Conservation (phyloP, 2,329 filamentous ascomycete species). For the Rhynchosporium secalis region DNA sequence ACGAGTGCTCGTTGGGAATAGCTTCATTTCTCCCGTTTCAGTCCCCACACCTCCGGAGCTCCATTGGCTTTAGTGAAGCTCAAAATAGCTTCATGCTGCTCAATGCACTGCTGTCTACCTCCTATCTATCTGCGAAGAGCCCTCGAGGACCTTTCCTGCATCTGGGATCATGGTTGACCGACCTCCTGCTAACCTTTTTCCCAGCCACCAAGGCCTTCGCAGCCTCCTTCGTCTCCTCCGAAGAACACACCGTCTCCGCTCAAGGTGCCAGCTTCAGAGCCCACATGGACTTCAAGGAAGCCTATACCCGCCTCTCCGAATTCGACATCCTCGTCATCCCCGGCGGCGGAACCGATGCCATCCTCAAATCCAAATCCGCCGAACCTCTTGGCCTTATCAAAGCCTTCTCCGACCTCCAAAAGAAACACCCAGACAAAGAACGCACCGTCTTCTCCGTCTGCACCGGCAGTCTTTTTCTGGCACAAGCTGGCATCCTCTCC, state of each 20-base stretch:
- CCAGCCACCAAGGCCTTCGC: conserved; percentile 37
- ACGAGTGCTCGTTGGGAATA: conserved; percentile 1
- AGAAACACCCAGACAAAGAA: conserved; percentile 75
- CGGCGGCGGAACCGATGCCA: conserved; percentile 61
- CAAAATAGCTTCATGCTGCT: background rate
- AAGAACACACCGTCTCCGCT: conserved; percentile 53
- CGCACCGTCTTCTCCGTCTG: conserved; percentile 79
- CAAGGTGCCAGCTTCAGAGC: conserved; percentile 71
- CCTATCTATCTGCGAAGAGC: background rate
- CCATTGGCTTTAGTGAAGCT: background rate
- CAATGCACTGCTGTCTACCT: background rate
- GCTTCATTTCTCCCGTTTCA: conserved; percentile 17
- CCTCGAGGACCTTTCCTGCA: background rate
- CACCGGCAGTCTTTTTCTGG: conserved; percentile 77
- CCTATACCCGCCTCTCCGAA: conserved; percentile 56
- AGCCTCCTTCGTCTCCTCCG: conserved; percentile 42
- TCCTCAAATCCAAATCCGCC: conserved; percentile 62
- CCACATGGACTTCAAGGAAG: conserved; percentile 77
- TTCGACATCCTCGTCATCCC: conserved; percentile 80
- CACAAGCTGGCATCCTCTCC: conserved; percentile 72
- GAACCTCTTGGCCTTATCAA: conserved; percentile 72
- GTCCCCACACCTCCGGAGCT: conserved; percentile 8
- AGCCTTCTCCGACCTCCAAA: conserved; percentile 76
- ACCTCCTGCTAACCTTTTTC: conserved; percentile 4
- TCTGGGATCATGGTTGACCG: background rate